phyloP scores from a whole-genome alignment of 805 yeast genomes.

The Debaryomyces maramus region DNA sequence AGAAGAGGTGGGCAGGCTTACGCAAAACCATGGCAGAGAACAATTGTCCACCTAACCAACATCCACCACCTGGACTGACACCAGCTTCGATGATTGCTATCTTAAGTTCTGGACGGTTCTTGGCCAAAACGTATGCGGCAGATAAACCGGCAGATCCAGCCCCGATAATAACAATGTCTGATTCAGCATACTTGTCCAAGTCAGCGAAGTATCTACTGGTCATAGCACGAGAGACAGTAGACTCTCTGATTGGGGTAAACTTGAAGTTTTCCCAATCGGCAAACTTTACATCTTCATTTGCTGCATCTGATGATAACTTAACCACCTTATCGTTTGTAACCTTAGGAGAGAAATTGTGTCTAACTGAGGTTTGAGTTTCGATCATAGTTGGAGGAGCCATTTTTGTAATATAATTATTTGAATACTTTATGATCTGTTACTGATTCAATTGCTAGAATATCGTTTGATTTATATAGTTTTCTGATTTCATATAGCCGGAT shows the following conservation, averaged over 20 bases:
- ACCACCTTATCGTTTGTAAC: conserved; percentile 9
- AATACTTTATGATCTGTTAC: not conserved
- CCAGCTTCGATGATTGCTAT: conserved; percentile 72
- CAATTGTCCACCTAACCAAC: conserved; percentile 75
- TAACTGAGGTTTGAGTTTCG: conserved; percentile 21
- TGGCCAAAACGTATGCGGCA: conserved; percentile 73
- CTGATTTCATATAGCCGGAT: not conserved
- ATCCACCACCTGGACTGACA: conserved; percentile 81
- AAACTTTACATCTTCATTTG: conserved; percentile 26
- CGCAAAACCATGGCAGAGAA: conserved; percentile 79
- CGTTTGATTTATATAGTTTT: not conserved
- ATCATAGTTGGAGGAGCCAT: conserved; percentile 39
- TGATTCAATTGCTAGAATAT: not conserved
- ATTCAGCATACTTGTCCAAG: conserved; percentile 70
- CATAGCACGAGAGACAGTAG: conserved; percentile 80
- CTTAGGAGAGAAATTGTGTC: conserved; percentile 8
- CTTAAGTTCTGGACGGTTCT: conserved; percentile 72
- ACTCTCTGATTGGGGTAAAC: conserved; percentile 74
- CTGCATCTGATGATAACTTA: conserved; percentile 18
- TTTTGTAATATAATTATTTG: conserved; percentile 4
- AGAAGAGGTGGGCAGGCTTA: conserved; percentile 73
- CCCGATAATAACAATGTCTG: conserved; percentile 73
- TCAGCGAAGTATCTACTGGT: conserved; percentile 71
- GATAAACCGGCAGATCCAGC: conserved; percentile 78
- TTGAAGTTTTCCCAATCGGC: conserved; percentile 69